phyloP scores from a whole-genome alignment of 345 rosid genomes.

The Dimocarpus longan region DNA sequence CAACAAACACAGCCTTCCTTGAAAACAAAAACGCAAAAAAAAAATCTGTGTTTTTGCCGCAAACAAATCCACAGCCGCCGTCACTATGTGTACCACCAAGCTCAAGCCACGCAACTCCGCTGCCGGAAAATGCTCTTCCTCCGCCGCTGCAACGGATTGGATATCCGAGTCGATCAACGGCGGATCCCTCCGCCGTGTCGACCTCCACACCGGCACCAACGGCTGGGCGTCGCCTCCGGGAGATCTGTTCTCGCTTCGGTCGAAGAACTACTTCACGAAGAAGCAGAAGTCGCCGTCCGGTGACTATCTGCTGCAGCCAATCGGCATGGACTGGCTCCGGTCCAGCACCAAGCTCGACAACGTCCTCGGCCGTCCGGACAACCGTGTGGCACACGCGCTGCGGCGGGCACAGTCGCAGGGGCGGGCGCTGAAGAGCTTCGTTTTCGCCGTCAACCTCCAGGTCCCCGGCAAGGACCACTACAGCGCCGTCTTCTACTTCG shows the following conservation, averaged over 20 bases:
- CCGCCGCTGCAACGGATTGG: slow-evolving; percentile 49
- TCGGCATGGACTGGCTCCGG: slow-evolving; percentile 91
- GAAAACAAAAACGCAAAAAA: background rate
- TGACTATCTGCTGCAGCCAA: slow-evolving; percentile 71
- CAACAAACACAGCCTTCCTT: background rate
- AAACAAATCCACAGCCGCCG: background rate
- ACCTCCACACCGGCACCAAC: slow-evolving; percentile 66
- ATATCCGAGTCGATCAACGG: slow-evolving; percentile 63
- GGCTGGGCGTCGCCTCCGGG: slow-evolving; percentile 99
- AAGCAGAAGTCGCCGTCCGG: slow-evolving; percentile 71
- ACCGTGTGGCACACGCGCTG: slow-evolving; percentile 73
- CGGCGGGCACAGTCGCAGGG: slow-evolving; percentile 58
- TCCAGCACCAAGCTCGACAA: slow-evolving; percentile 66
- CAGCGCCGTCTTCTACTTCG: slow-evolving; percentile 89
- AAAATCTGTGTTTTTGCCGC: background rate
- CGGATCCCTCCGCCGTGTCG: slow-evolving; percentile 76
- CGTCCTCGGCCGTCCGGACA: slow-evolving; percentile 77
- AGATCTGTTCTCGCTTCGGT: slow-evolving; percentile 71
- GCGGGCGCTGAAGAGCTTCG: slow-evolving; percentile 61
- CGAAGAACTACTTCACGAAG: slow-evolving; percentile 52
- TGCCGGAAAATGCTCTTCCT: slow-evolving; percentile 29
- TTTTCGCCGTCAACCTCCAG: slow-evolving; percentile 87
- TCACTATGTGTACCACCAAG: slow-evolving; percentile 57
- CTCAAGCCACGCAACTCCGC: slow-evolving; percentile 43
- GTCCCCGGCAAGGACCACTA: slow-evolving; percentile 85